Evolutionary conservation across 176 grass and related monocot species (phyloP).

Genomic region (Dactylis glomerata): DNA sequence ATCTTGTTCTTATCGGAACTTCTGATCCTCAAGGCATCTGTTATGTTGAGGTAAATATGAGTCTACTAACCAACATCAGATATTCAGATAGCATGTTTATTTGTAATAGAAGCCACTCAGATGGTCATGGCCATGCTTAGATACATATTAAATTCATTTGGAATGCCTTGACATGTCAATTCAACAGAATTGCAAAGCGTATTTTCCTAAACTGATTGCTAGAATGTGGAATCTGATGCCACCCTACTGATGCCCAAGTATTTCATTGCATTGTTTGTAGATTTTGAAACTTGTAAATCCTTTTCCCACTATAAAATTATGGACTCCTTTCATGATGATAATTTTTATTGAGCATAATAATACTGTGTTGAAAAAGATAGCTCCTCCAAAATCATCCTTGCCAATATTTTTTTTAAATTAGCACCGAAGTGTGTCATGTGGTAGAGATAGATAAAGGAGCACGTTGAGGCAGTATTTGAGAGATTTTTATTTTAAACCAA

Average conservation of each 20-base stretch:
- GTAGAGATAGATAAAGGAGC: not conserved
- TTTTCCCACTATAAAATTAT: not conserved
- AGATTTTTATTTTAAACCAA: not conserved
- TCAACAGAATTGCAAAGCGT: not conserved
- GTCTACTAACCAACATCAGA: not conserved
- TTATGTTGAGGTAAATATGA: slow-evolving; percentile 82
- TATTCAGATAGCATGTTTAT: slow-evolving; percentile 1
- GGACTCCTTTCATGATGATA: slow-evolving; percentile 2
- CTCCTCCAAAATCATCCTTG: not conserved
- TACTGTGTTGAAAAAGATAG: not conserved
- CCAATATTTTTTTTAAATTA: not conserved
- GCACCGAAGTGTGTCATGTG: not conserved
- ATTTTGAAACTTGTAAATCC: not conserved
- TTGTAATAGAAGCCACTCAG: not conserved
- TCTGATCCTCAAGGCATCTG: slow-evolving; percentile 92
- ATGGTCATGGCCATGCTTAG: not conserved
- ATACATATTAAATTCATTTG: not conserved
- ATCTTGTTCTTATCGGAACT: slow-evolving; percentile 83
- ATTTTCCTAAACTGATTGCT: not conserved
- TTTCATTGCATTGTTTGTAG: not conserved
- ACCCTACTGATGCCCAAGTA: not conserved
- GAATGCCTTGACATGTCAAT: slow-evolving; percentile 10
- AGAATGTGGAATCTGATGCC: not conserved
- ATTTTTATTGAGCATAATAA: not conserved
- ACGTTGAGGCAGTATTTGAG: not conserved